These are phyloP conservation scores for Globisporangium ultimum DNA, from an alignment of 352 stramenopile genomes.

Conservation along the genomic window DNA sequence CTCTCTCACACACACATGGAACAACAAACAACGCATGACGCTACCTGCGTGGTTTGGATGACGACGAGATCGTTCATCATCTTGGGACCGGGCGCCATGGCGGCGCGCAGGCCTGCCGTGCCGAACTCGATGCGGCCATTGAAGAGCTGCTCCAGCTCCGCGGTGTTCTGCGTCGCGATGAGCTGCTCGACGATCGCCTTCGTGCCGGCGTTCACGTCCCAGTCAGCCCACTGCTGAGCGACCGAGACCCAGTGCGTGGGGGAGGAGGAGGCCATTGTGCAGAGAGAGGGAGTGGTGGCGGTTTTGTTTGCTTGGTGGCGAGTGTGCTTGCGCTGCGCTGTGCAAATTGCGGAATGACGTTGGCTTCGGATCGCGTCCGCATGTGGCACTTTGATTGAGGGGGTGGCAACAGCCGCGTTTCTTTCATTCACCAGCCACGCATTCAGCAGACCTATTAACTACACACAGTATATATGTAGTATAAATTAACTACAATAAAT, in stretches of 20 bases:
- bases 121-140: slow-evolving; percentile 87
- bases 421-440: background rate
- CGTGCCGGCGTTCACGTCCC: slow-evolving; percentile 85
- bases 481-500: background rate
- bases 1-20: background rate
- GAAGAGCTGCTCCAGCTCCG: slow-evolving; percentile 69
- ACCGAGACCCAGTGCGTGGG: slow-evolving; percentile 46
- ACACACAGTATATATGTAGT: background rate
- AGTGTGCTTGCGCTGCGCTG: background rate
- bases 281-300: background rate
- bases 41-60: slow-evolving; percentile 85
- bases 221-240: slow-evolving; percentile 76
- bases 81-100: slow-evolving; percentile 85
- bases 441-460: background rate
- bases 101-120: slow-evolving; percentile 87
- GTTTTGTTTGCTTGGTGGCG: too few species aligned
- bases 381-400: slow-evolving; percentile 1
- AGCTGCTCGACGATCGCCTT: slow-evolving; percentile 61
- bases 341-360: background rate
- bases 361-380: background rate
- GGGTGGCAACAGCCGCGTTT: background rate
- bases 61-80: slow-evolving; percentile 93
- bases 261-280: slow-evolving; percentile 11
- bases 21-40: slow-evolving; percentile 7
- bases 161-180: slow-evolving; percentile 48